These are phyloP conservation scores for Aspergillus sp. DNA, from an alignment of 2,329 filamentous ascomycete species.

Conservation along the genomic window DNA sequence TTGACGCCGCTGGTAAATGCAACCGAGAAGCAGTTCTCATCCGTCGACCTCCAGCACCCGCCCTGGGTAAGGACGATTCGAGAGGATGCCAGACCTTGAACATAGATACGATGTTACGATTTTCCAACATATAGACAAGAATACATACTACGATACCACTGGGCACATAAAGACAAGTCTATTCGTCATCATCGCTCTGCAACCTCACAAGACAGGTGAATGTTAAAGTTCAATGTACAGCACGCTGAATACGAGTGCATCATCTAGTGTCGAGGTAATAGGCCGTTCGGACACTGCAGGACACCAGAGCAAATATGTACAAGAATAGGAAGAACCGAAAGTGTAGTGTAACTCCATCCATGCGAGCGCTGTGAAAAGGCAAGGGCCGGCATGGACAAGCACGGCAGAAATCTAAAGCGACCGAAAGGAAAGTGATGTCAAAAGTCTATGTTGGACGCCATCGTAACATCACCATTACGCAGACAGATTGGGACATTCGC, in stretches of 20 bases:
- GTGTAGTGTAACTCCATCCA: slow-evolving; percentile 18
- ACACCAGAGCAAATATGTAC: slow-evolving; percentile 12
- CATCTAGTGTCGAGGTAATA: neutral
- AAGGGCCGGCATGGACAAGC: neutral
- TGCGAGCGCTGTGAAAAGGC: slow-evolving; percentile 11
- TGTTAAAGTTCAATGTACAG: neutral
- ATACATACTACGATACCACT: neutral
- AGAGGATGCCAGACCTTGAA: neutral
- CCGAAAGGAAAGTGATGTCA: neutral
- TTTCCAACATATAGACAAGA: neutral
- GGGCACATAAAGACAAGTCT: neutral
- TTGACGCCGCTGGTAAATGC: too few species aligned
- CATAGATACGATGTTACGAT: slow-evolving; percentile 4
- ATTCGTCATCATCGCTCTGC: neutral
- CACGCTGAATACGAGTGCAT: neutral
- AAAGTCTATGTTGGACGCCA: neutral
- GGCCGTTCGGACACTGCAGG: neutral
- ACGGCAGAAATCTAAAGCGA: slow-evolving; percentile 8
- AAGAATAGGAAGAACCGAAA: slow-evolving; percentile 3
- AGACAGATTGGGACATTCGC: slow-evolving; percentile 36
- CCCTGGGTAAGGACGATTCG: neutral
- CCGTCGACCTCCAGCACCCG: too few species aligned
- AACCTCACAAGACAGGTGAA: neutral
- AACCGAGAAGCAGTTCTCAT: too few species aligned
- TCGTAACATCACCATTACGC: slow-evolving; percentile 12